These are phyloP conservation scores for Cryptococcus deneoformans DNA, from an alignment of 1,284 basidiomycete genomes.

Conservation along the genomic window DNA sequence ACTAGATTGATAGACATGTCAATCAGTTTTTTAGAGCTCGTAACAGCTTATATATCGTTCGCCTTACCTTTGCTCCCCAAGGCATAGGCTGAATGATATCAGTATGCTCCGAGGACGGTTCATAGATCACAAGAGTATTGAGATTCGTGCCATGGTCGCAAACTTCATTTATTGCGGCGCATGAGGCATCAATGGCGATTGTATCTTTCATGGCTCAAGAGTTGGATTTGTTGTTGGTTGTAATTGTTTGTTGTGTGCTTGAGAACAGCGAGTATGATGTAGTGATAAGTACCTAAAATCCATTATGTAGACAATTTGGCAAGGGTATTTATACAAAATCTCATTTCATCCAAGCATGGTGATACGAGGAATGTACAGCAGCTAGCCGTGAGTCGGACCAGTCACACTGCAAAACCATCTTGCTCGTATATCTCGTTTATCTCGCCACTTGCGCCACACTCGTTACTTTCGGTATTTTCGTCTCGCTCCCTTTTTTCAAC, in stretches of 20 bases:
- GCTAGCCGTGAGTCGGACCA: neutral
- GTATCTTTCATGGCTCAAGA: constrained; percentile 7
- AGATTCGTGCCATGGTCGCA: neutral
- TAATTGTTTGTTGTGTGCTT: neutral
- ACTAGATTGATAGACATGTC: constrained; percentile 10
- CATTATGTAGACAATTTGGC: neutral
- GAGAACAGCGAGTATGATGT: neutral
- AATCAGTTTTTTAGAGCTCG: neutral
- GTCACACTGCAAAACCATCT: neutral
- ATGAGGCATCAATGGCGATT: neutral
- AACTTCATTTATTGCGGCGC: neutral
- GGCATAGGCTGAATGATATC: neutral
- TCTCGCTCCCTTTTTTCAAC: too few species aligned
- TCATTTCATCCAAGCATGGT: neutral
- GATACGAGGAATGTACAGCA: neutral
- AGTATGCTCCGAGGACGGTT: neutral
- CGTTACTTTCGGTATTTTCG: too few species aligned
- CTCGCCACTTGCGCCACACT: neutral
- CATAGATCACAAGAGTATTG: neutral
- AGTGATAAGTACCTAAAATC: neutral
- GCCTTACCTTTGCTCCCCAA: constrained; percentile 3
- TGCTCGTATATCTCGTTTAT: neutral
- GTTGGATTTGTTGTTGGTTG: neutral
- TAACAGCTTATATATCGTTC: neutral
- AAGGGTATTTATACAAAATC: neutral